Evolutionary conservation across 2,329 filamentous ascomycete species (phyloP), one percentile per base, ranked within the genome.

Genomic region (Colletotrichum limetticola): DNA sequence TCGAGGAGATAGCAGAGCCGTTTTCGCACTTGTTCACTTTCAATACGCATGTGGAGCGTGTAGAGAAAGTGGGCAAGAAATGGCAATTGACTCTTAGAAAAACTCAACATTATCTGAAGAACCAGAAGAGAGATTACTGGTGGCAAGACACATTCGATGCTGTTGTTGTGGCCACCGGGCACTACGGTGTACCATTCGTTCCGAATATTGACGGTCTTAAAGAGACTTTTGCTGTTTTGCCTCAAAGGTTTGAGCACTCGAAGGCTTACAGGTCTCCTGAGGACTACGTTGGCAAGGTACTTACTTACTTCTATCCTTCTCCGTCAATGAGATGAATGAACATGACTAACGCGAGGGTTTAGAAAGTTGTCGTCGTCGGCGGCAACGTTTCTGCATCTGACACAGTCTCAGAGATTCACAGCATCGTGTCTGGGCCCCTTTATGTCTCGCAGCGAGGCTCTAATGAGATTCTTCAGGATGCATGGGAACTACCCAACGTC

Each of bases 351-450:
- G 26, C 1, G 16, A 49, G 32, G 28, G 4, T 8, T 12, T 42
- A 89, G 86, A 83, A 79, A 75, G 86, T 91, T 0, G 79, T 91
- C 2, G 85, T 90, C 0, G 85, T 91, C 8, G 90, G 90, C 0
- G 89, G 85, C 6, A 89, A 86, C 1, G 87, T 91, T 14, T 91
- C 88, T 0, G 87, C 88, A 0, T 84, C 88, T 56, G 90, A 91
- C 75, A 87, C 90, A 2, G 82, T 87, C 1, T 86, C 88, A 57
- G 87, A 88, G 49, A 80, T 91, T 4, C 79, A 87, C 5, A 83
- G 83, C 4, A 78, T 82, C 1, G 86, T 86, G 0, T 78, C 86
- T 52, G 77, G 79, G 0, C 88, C 88, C 0, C 82, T 90, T 4
- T 83, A 86, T 71, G 84, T 87, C 2, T 86, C 90, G 0, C 82